Evolutionary conservation across 192 early-diverging fungal genomes (phyloP), one percentile per base, ranked within the genome.

Genomic region (Dispira simplex): DNA sequence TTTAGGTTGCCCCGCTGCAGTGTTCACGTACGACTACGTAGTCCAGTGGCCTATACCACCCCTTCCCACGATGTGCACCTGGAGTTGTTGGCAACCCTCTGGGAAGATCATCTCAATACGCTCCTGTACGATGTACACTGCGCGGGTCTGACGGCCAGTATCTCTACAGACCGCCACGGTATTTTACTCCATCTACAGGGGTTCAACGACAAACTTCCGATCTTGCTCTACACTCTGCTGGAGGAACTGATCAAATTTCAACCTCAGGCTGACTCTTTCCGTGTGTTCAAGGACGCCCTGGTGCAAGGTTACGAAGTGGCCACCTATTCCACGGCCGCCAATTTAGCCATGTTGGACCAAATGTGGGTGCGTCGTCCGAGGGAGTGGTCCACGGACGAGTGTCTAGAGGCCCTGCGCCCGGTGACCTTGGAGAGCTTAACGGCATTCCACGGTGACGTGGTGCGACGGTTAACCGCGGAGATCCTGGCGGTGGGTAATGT

Each of bases 1-100:
- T 98, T 92, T 65, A 87, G 83, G 78, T 80, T 93, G 20, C 96
- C 96, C 44, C 90, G 93, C 64, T 89, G 87, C 60, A 83, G 86
- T 64, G 73, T 90, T 54, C 84, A 78, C 63, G 80, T 97, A 48
- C 71, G 77, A 51, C 76, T 85, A 54, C 75, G 76, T 54, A 89
- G 81, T 16, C 93, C 90, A n/a, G 66, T 86, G 16, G 79, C 83
- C 0, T 89, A 95, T 71, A 77, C 83, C 23, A 84, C 83, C 21
- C 90, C 90, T 14, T 71, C 76, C 48, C 81, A 81, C 63, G 87
- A 81, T 64, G 85, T 91, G 43, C 78, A 82, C 10, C 78, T 75
- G 21, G 71, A 78, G 25, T 78, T 96, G 32, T 93, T 87, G 69
- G 81, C 83, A 26, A 81, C 87, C 63, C 64, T 95, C 11, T 71